Conservation (phyloP, 2,329 filamentous ascomycete species). For the Colletotrichum caudatum region DNA sequence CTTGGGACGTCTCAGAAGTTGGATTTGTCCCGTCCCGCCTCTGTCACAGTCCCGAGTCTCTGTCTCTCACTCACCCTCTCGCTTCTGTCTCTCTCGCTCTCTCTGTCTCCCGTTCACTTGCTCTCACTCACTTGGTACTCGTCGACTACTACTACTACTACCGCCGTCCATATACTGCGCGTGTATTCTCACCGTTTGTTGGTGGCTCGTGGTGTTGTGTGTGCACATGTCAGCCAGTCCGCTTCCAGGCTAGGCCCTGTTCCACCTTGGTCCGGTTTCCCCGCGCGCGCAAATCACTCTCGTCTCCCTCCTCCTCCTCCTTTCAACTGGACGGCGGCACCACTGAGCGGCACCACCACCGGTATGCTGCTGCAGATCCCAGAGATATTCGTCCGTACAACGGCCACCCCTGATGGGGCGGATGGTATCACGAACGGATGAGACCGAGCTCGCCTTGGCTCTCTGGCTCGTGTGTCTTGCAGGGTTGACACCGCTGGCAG, state of each 20-base stretch:
- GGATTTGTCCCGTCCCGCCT: not conserved
- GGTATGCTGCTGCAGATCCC: not conserved
- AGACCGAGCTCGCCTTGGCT: constrained; percentile 16
- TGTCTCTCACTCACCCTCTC: not conserved
- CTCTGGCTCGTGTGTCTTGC: not conserved
- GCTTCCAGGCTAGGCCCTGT: not conserved
- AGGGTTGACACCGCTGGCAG: not conserved
- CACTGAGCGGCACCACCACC: not conserved
- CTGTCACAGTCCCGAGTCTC: not conserved
- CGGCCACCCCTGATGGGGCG: constrained; percentile 9
- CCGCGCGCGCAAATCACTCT: not conserved
- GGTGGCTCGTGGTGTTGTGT: not conserved
- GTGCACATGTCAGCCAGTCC: constrained; percentile 4
- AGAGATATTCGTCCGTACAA: constrained; percentile 2
- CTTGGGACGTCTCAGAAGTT: not conserved
- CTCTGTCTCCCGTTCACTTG: too few relatives aligned
- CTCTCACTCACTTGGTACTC: not conserved
- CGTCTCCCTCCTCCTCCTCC: not conserved
- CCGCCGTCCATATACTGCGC: not conserved
- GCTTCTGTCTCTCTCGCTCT: too few relatives aligned
- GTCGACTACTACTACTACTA: not conserved
- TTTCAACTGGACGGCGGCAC: not conserved
- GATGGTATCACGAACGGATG: constrained; percentile 29
- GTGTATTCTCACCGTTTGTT: not conserved
- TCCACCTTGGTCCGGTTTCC: not conserved